Percentiles rank a stretch among this genome's conserved stretches.
Conservation (phyloP, 2,329 filamentous ascomycete species). For the Fusarium siculi region DNA sequence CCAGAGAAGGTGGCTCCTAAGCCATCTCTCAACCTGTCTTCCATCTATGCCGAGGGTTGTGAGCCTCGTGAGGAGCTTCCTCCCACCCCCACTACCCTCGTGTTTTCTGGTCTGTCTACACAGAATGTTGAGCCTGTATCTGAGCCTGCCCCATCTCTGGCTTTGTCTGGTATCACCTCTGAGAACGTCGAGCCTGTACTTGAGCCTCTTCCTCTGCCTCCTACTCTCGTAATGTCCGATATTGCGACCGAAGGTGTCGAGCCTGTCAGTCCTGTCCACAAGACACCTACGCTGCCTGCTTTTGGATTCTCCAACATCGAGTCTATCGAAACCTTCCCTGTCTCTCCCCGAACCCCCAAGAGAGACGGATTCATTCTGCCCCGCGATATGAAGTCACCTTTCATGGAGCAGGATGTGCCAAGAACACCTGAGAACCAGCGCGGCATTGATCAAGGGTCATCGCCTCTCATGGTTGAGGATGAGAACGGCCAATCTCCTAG, state of each 20-base stretch:
- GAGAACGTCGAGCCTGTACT: conserved; percentile 52
- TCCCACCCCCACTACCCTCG: conserved; percentile 40
- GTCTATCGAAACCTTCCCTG: conserved; percentile 58
- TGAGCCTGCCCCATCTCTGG: conserved; percentile 37
- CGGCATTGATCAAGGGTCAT: conserved; percentile 54
- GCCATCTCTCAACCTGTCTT: conserved; percentile 45
- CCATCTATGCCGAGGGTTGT: conserved; percentile 47
- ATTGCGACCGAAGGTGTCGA: conserved; percentile 51
- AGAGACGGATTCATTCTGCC: conserved; percentile 68
- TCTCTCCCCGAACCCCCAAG: conserved; percentile 62
- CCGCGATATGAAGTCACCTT: conserved; percentile 53
- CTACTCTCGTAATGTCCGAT: conserved; percentile 51
- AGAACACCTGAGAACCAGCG: conserved; percentile 55
- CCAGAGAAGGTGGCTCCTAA: conserved; percentile 46
- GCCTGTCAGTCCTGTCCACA: conserved; percentile 52
- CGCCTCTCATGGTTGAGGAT: conserved; percentile 71
- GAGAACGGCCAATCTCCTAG: conserved; percentile 66
- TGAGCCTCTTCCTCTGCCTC: conserved; percentile 37
- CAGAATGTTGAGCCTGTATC: conserved; percentile 52
- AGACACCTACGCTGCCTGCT: conserved; percentile 39
- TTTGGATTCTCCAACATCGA: conserved; percentile 59
- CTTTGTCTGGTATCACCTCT: conserved; percentile 36
- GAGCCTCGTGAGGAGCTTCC: conserved; percentile 50
- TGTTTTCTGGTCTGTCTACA: conserved; percentile 49
- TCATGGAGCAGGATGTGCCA: conserved; percentile 47